Evolutionary conservation across 1,284 basidiomycete genomes (phyloP).

Genomic region (Lentinula novae-zelandiae): DNA sequence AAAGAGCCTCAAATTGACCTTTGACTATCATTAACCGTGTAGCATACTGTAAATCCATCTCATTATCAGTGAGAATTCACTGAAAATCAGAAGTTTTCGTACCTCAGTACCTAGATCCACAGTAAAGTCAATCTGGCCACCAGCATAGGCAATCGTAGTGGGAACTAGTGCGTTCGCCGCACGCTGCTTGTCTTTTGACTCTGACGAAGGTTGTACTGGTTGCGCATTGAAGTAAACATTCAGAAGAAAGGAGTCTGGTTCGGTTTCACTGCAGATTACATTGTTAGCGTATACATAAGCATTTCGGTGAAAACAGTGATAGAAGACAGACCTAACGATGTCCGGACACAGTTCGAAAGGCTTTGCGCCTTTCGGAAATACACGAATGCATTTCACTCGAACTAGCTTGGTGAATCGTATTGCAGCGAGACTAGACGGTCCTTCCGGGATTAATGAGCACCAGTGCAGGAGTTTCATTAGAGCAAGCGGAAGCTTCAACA

Average conservation of each 20-base stretch:
- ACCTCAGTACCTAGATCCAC: conserved; percentile 72
- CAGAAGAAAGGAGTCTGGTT: conserved; percentile 67
- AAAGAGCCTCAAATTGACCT: conserved; percentile 62
- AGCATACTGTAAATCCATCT: conserved; percentile 44
- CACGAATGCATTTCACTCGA: conserved; percentile 54
- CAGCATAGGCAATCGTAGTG: conserved; percentile 66
- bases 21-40: conserved; percentile 78
- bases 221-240: conserved; percentile 70
- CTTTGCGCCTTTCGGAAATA: conserved; percentile 56
- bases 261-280: conserved; percentile 49
- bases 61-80: conserved; percentile 10
- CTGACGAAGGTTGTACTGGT: conserved; percentile 29
- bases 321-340: conserved; percentile 56
- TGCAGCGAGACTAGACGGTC: conserved; percentile 55
- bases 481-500: neutral
- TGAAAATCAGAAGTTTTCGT: conserved; percentile 18
- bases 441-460: conserved; percentile 59
- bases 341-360: conserved; percentile 61
- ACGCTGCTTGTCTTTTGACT: conserved; percentile 50
- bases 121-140: conserved; percentile 59
- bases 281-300: neutral
- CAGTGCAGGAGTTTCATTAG: conserved; percentile 58
- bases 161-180: conserved; percentile 68
- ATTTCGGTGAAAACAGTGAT: neutral
- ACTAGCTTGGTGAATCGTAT: conserved; percentile 62